Conservation (phyloP, 2,329 filamentous ascomycete genomes). For the Paracoccidioides lutzii region DNA sequence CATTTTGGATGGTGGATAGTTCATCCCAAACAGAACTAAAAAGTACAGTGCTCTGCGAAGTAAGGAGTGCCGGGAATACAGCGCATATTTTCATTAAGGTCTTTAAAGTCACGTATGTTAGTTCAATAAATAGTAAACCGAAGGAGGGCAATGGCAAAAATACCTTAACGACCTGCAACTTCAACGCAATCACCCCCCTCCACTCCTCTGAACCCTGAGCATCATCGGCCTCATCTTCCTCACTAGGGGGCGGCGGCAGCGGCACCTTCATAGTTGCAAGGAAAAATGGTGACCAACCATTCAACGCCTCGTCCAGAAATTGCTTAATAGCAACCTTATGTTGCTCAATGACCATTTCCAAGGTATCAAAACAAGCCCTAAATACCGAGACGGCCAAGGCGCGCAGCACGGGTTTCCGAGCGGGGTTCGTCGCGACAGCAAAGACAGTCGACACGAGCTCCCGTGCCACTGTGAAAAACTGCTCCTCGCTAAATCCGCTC, state of each 20-base stretch:
- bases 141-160: neutral
- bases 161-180: conserved; percentile 80
- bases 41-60: conserved; percentile 67
- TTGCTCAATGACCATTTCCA: conserved; percentile 94
- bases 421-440: conserved; percentile 63
- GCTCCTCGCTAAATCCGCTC: conserved; percentile 82
- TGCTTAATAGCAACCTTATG: conserved; percentile 73
- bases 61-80: conserved; percentile 69
- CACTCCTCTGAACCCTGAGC: conserved; percentile 50
- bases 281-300: conserved; percentile 83
- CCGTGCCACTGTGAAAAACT: conserved; percentile 82
- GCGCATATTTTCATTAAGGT: conserved; percentile 77
- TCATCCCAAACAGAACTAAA: conserved; percentile 88
- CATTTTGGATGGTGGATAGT: conserved; percentile 55
- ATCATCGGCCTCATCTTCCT: conserved; percentile 46
- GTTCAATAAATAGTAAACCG: conserved; percentile 6
- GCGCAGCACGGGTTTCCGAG: conserved; percentile 60
- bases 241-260: conserved; percentile 49
- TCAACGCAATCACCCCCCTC: conserved; percentile 72
- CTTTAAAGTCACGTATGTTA: conserved; percentile 28
- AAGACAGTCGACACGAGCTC: conserved; percentile 77
- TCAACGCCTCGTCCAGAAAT: conserved; percentile 78
- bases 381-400: conserved; percentile 84
- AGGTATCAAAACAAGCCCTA: conserved; percentile 78
- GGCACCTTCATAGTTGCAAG: conserved; percentile 60